Conservation (phyloP, 345 rosid genomes). For the Camelina laxa region DNA sequence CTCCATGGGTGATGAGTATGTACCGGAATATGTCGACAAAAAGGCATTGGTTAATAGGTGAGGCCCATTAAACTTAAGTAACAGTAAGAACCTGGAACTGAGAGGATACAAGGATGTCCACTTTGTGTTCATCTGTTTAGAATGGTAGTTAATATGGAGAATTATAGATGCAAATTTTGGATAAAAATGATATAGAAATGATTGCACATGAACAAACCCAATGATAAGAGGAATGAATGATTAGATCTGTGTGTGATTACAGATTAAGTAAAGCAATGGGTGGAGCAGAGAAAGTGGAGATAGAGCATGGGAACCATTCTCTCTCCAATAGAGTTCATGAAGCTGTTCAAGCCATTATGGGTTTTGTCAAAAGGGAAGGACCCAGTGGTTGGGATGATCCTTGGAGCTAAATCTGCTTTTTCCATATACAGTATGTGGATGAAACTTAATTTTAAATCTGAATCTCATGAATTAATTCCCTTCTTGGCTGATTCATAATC, state of each 20-base stretch:
- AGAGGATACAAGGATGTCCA: constrained; percentile 3
- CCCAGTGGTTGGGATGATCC: constrained; percentile 99
- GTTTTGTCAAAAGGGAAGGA: constrained; percentile 80
- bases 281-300: constrained; percentile 91
- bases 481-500: constrained; percentile 15
- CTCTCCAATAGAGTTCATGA: constrained; percentile 82
- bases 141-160: neutral
- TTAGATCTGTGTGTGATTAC: constrained; percentile 26
- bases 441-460: constrained; percentile 7
- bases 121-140: constrained; percentile 9
- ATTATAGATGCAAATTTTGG: neutral
- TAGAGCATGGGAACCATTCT: constrained; percentile 92
- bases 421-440: neutral
- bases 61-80: constrained; percentile 25
- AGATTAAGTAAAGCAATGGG: constrained; percentile 94
- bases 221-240: neutral
- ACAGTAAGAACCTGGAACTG: constrained; percentile 6
- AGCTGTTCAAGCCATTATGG: constrained; percentile 75
- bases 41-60: constrained; percentile 88
- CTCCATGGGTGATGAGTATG: constrained; percentile 92
- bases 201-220: constrained; percentile 16
- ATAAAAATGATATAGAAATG: constrained; percentile 21
- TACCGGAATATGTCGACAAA: constrained; percentile 87
- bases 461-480: constrained; percentile 13
- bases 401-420: constrained; percentile 60